Evolutionary conservation across 148 eudicot genomes (phyloP), one percentile per base, ranked within the genome.

Genomic region (Fagopyrum tataricum): DNA sequence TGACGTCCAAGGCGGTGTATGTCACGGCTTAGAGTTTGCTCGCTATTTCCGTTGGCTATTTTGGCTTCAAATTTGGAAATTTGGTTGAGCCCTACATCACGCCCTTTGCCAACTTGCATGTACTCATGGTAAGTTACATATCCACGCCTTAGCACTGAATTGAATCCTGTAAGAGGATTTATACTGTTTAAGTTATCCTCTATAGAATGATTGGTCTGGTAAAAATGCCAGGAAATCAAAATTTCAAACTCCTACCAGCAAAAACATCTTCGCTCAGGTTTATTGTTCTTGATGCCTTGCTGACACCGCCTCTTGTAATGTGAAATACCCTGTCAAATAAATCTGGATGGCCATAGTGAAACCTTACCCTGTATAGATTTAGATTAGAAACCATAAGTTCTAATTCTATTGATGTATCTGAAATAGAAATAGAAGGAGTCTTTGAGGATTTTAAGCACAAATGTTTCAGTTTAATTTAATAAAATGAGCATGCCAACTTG

Each of bases 311-410:
- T 82, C 96, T 80, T 79, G 99, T 95, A 72, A 95, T 79, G 87
- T 95, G 99, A 85, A 95, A 95, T 72, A 95, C 79, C 81, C 99
- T 82, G 85, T 95, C 99, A 81, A 95, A 95, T 48, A 95, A 56
- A 87, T 92, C 99, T 70, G 99, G 97, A 84, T 95, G 99, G 46
- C 99, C 99, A 56, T 95, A 95, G 75, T 95, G 99, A 84, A 95
- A 95, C 6, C 99, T 82, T 7, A 95, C 97, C 87, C 99, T 95
- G 91, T 46, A 75, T 73, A 18, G 37, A 68, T n/a, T 58, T 23
- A 47, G 73, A 21, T 49, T 6, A 24, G 26, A 51, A 52, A 44
- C 44, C 42, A 44, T 24, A 40, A 18, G 37, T 31, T 31, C 37
- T 31, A 1, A 31, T 31, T 31, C 37, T 31, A 31, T 31, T 3